Evolutionary conservation across 371 early-diverging fungal species (phyloP).

Genomic region (Entomophthora muscae): DNA sequence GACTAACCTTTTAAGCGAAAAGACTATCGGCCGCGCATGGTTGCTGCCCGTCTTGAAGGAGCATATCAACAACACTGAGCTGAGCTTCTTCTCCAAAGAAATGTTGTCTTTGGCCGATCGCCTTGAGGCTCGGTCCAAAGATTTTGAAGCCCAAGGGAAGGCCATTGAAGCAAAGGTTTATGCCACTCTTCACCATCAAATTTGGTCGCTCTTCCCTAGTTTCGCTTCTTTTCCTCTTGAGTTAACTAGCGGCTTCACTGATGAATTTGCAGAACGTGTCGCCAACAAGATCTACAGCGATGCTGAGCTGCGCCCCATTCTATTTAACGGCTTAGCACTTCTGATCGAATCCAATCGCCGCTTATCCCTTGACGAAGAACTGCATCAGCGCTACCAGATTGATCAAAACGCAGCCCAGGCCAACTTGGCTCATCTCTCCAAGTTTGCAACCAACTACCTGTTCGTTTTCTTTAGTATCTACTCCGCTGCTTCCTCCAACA

Average conservation of each 20-base stretch:
- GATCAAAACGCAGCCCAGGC: slow-evolving; percentile 30
- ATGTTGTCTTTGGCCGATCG: slow-evolving; percentile 60
- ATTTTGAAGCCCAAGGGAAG: slow-evolving; percentile 35
- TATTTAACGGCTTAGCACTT: slow-evolving; percentile 53
- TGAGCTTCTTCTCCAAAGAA: slow-evolving; percentile 48
- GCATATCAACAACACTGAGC: slow-evolving; percentile 54
- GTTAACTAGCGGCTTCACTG: slow-evolving; percentile 31
- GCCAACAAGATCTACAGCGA: slow-evolving; percentile 40
- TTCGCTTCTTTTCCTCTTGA: slow-evolving; percentile 74
- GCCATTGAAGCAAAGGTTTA: slow-evolving; percentile 79
- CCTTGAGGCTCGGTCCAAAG: slow-evolving; percentile 40
- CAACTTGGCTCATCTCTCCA: slow-evolving; percentile 36
- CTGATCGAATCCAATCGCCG: slow-evolving; percentile 49
- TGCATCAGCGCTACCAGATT: slow-evolving; percentile 31
- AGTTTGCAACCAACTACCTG: slow-evolving; percentile 51
- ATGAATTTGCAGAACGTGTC: slow-evolving; percentile 45
- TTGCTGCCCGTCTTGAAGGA: slow-evolving; percentile 61
- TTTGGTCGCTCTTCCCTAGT: slow-evolving; percentile 75
- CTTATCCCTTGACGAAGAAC: slow-evolving; percentile 16
- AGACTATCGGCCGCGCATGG: slow-evolving; percentile 54
- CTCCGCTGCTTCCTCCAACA: slow-evolving; percentile 40
- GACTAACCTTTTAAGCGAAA: slow-evolving; percentile 12
- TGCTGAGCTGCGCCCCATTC: slow-evolving; percentile 58
- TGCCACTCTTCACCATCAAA: slow-evolving; percentile 69
- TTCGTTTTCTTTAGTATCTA: slow-evolving; percentile 70